Evolutionary conservation across 2,329 filamentous ascomycete species (phyloP).

Genomic region (Ophiosphaerella korrae): DNA sequence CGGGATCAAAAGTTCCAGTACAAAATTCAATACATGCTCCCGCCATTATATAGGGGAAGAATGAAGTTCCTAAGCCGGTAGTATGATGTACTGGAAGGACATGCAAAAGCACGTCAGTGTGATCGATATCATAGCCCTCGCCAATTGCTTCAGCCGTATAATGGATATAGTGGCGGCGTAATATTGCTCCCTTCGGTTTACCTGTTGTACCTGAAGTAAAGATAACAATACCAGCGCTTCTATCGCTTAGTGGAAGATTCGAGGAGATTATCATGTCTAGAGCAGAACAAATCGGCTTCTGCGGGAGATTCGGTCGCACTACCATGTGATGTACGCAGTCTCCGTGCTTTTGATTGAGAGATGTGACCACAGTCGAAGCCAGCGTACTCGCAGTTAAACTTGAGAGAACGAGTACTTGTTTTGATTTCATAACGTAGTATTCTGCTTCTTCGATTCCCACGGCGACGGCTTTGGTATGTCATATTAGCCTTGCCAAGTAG

Average conservation of each 20-base stretch:
- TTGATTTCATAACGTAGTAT: constrained; percentile 51
- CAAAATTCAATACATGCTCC: constrained; percentile 43
- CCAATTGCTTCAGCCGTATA: constrained; percentile 38
- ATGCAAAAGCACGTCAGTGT: constrained; percentile 40
- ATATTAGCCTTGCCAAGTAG: constrained; percentile 4
- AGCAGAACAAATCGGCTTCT: constrained; percentile 23
- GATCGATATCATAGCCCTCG: constrained; percentile 37
- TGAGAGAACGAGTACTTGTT: not conserved
- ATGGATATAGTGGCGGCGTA: constrained; percentile 49
- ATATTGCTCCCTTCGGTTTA: constrained; percentile 52
- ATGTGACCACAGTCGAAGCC: not conserved
- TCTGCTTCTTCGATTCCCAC: constrained; percentile 46
- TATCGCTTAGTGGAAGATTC: constrained; percentile 47
- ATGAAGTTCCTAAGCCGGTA: constrained; percentile 42
- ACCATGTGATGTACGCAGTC: not conserved
- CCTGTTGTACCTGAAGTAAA: constrained; percentile 56
- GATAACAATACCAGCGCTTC: constrained; percentile 50
- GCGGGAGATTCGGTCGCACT: not conserved
- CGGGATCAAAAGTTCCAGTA: constrained; percentile 41
- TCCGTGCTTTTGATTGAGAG: not conserved
- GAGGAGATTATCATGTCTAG: constrained; percentile 48
- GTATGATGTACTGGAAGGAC: constrained; percentile 44
- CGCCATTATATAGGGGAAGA: constrained; percentile 41
- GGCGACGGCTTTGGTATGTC: constrained; percentile 40
- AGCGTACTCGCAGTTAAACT: not conserved